phyloP scores from a whole-genome alignment of 257 asterid species.

The Jacaranda mimosifolia region DNA sequence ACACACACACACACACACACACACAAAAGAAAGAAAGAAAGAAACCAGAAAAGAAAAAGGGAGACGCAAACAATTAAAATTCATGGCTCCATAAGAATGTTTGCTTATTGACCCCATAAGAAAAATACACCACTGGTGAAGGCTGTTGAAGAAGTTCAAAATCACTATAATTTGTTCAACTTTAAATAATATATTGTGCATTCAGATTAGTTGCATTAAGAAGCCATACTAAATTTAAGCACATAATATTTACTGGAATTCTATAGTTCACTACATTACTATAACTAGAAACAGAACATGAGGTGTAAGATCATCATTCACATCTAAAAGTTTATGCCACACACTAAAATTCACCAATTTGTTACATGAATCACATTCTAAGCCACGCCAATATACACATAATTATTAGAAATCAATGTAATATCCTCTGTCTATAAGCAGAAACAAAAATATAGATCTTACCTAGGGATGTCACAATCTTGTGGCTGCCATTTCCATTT shows the following conservation, averaged over 20 bases:
- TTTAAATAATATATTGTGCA: neutral
- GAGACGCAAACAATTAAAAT: neutral
- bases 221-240: conserved; percentile 18
- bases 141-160: conserved; percentile 20
- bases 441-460: conserved; percentile 22
- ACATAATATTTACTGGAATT: conserved; percentile 12
- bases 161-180: neutral
- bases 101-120: conserved; percentile 11
- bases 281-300: conserved; percentile 35
- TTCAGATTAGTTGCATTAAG: conserved; percentile 13
- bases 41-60: neutral
- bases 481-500: conserved; percentile 95
- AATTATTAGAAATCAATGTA: neutral
- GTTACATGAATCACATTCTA: neutral
- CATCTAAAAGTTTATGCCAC: neutral
- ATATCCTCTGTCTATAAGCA: neutral
- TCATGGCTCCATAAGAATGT: neutral
- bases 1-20: too few species aligned
- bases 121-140: neutral
- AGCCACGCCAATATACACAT: neutral
- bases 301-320: neutral
- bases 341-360: neutral
- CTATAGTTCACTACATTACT: conserved; percentile 14
- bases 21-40: neutral
- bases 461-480: conserved; percentile 94